These are phyloP conservation scores for Cubamyces sp. DNA, from an alignment of 768 basidiomycete species.

Conservation along the genomic window DNA sequence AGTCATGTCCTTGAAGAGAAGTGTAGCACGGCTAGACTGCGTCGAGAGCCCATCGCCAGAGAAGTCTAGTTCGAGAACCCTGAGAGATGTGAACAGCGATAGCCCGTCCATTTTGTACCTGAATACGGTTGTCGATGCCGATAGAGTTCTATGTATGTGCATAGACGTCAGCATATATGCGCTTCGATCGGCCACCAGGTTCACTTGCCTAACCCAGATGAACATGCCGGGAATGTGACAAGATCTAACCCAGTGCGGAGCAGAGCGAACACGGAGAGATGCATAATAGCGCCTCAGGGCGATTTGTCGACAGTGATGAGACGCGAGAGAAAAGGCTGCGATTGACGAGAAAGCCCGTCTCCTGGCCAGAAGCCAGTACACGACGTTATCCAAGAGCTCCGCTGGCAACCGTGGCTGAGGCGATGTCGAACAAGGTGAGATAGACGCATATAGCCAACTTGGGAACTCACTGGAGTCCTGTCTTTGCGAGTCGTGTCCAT, in stretches of 20 bases:
- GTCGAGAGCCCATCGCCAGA: slow-evolving; percentile 29
- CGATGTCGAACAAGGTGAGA: not conserved
- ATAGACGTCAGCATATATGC: slow-evolving; percentile 21
- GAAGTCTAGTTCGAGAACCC: slow-evolving; percentile 28
- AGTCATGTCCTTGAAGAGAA: slow-evolving; percentile 34
- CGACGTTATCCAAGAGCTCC: slow-evolving; percentile 36
- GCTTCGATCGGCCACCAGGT: not conserved
- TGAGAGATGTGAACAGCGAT: slow-evolving; percentile 5
- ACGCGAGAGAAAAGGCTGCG: slow-evolving; percentile 32
- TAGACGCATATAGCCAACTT: slow-evolving; percentile 1
- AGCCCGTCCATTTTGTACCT: slow-evolving; percentile 12
- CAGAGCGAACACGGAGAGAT: slow-evolving; percentile 22
- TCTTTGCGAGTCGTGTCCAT: no score
- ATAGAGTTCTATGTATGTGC: slow-evolving; percentile 29
- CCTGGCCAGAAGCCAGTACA: slow-evolving; percentile 23
- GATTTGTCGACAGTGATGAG: slow-evolving; percentile 35
- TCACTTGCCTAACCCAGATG: slow-evolving; percentile 36
- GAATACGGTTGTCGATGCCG: slow-evolving; percentile 20
- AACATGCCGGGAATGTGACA: slow-evolving; percentile 28
- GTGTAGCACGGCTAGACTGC: slow-evolving; percentile 27
- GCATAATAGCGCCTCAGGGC: slow-evolving; percentile 36
- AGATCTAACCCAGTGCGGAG: slow-evolving; percentile 20
- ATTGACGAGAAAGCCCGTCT: slow-evolving; percentile 31
- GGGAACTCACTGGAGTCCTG: not conserved
- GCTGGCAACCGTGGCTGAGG: slow-evolving; percentile 11